These are phyloP conservation scores for Blumeria graminis DNA, from an alignment of 2,329 filamentous ascomycete genomes.

Conservation along the genomic window DNA sequence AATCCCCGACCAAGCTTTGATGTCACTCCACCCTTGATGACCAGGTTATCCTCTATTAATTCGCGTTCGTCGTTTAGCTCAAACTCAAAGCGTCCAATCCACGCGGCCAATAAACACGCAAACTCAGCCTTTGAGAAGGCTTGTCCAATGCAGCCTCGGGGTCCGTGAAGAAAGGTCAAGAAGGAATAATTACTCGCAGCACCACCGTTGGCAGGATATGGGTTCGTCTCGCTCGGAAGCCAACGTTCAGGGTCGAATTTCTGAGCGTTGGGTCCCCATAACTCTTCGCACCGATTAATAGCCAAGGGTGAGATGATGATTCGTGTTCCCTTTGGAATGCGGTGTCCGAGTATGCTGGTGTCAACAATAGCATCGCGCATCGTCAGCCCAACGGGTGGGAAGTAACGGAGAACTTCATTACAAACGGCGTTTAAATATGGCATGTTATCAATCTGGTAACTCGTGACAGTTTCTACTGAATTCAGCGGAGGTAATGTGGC, in stretches of 20 bases:
- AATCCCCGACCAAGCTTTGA: slow-evolving; percentile 49
- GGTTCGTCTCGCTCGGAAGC: slow-evolving; percentile 23
- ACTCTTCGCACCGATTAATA: slow-evolving; percentile 38
- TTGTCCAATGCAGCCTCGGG: slow-evolving; percentile 64
- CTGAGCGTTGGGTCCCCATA: slow-evolving; percentile 57
- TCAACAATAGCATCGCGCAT: slow-evolving; percentile 39
- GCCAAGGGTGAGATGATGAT: slow-evolving; percentile 40
- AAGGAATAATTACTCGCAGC: slow-evolving; percentile 54
- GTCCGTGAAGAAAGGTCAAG: slow-evolving; percentile 68
- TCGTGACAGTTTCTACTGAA: slow-evolving; percentile 20
- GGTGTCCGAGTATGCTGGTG: slow-evolving; percentile 38
- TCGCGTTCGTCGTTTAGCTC: slow-evolving; percentile 30
- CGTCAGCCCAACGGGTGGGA: slow-evolving; percentile 46
- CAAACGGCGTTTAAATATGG: slow-evolving; percentile 62
- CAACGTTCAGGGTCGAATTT: slow-evolving; percentile 63
- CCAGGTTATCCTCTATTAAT: slow-evolving; percentile 39
- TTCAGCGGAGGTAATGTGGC: slow-evolving; percentile 27
- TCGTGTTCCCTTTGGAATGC: slow-evolving; percentile 44
- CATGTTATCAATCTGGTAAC: slow-evolving; percentile 41
- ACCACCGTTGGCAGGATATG: slow-evolving; percentile 34
- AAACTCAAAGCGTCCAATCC: slow-evolving; percentile 53
- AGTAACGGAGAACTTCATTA: slow-evolving; percentile 52
- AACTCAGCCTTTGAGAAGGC: slow-evolving; percentile 67
- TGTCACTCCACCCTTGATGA: slow-evolving; percentile 47
- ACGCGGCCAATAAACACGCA: slow-evolving; percentile 53